Conservation (phyloP, 2,329 filamentous ascomycete genomes). For the Fusarium lyarnte region DNA sequence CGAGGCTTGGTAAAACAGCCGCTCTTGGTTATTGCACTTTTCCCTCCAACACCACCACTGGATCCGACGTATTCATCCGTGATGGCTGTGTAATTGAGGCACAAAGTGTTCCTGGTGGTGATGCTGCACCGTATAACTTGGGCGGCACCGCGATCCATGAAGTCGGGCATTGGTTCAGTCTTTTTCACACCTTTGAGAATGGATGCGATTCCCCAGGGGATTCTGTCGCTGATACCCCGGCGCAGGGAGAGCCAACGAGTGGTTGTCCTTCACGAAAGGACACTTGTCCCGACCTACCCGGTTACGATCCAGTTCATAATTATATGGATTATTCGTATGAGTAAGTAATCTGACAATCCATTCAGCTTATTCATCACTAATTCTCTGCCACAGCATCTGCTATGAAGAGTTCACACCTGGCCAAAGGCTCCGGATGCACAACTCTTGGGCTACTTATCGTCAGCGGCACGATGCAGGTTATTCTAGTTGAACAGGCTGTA, state of each 20-base stretch:
- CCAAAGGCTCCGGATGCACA: neutral
- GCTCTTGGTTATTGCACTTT: neutral
- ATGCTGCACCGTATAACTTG: neutral
- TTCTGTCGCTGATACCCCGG: neutral
- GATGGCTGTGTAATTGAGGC: neutral
- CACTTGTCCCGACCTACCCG: neutral
- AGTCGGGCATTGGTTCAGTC: conserved; percentile 4
- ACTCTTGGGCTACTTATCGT: neutral
- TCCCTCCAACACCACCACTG: neutral
- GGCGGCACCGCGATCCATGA: neutral
- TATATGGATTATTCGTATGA: conserved; percentile 8
- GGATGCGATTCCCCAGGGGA: neutral
- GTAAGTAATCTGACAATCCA: neutral
- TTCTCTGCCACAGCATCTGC: neutral
- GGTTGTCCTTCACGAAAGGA: neutral
- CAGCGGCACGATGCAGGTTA: neutral
- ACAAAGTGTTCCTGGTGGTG: neutral
- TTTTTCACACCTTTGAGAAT: neutral
- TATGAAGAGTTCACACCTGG: conserved; percentile 4
- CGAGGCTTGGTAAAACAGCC: neutral
- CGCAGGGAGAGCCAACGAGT: neutral
- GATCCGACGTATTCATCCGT: neutral
- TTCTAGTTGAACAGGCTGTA: neutral
- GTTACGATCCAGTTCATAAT: neutral
- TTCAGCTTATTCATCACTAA: neutral